These are phyloP conservation scores for Aspergillus ochraceus DNA, from an alignment of 2,329 filamentous ascomycete genomes.

Conservation along the genomic window DNA sequence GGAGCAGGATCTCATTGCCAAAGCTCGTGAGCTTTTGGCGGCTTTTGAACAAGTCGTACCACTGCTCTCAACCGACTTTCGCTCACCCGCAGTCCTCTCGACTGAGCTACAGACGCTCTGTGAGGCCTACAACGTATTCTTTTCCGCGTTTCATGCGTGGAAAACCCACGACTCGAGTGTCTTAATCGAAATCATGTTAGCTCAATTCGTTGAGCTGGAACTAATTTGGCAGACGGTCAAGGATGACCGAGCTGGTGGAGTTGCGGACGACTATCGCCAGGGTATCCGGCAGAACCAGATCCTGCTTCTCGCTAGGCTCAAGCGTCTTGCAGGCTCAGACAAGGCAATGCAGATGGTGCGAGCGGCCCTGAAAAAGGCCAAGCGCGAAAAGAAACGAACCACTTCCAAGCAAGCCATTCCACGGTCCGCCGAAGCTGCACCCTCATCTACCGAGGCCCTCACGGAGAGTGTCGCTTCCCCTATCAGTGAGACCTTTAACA, in stretches of 20 bases:
- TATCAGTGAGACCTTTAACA: slow-evolving; percentile 43
- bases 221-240: slow-evolving; percentile 69
- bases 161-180: slow-evolving; percentile 63
- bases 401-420: slow-evolving; percentile 59
- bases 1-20: slow-evolving; percentile 61
- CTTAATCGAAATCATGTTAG: slow-evolving; percentile 65
- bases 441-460: slow-evolving; percentile 33
- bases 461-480: slow-evolving; percentile 41
- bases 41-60: slow-evolving; percentile 56
- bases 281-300: slow-evolving; percentile 68
- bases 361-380: slow-evolving; percentile 60
- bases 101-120: slow-evolving; percentile 51
- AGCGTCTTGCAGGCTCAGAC: slow-evolving; percentile 62
- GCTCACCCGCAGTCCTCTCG: slow-evolving; percentile 43
- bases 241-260: slow-evolving; percentile 60
- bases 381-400: slow-evolving; percentile 52
- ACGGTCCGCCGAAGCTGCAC: slow-evolving; percentile 49
- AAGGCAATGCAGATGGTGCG: slow-evolving; percentile 60
- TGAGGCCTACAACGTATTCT: slow-evolving; percentile 60
- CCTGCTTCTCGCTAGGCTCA: slow-evolving; percentile 61
- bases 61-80: slow-evolving; percentile 48
- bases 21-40: slow-evolving; percentile 59
- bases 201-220: slow-evolving; percentile 65
- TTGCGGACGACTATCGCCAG: slow-evolving; percentile 62
- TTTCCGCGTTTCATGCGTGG: slow-evolving; percentile 65